Conservation (phyloP, 371 early-diverging fungal genomes). For the Rhizomucor pusillus region DNA sequence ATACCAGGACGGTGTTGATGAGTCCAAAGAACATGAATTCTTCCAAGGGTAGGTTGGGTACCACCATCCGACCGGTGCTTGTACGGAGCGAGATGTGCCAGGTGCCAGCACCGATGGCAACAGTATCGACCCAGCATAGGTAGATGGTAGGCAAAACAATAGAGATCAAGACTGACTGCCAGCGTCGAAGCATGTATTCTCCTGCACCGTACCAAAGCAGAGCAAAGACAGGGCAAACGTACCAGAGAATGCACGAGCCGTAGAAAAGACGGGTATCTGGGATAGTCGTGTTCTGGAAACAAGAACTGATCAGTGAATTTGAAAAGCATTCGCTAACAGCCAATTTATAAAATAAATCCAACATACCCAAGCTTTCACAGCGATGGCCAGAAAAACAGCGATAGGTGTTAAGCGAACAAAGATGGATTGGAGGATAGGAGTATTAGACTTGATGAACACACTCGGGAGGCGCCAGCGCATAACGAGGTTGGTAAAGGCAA, state of each 20-base stretch:
- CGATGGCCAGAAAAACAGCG: slow-evolving; percentile 23
- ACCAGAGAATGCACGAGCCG: slow-evolving; percentile 53
- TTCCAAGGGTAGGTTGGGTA: slow-evolving; percentile 54
- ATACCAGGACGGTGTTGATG: slow-evolving; percentile 56
- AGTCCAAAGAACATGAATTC: slow-evolving; percentile 60
- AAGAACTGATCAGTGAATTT: neutral
- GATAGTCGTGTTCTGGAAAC: slow-evolving; percentile 24
- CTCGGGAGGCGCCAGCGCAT: slow-evolving; percentile 47
- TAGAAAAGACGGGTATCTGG: slow-evolving; percentile 52
- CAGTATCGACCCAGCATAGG: slow-evolving; percentile 52
- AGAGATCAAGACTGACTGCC: slow-evolving; percentile 20
- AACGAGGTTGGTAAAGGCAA: slow-evolving; percentile 37
- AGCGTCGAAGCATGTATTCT: slow-evolving; percentile 48
- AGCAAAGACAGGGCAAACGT: slow-evolving; percentile 52
- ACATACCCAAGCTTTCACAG: slow-evolving; percentile 42
- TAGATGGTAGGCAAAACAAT: slow-evolving; percentile 47
- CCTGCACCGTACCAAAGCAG: slow-evolving; percentile 57
- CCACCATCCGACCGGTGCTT: slow-evolving; percentile 47
- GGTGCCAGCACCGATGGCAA: slow-evolving; percentile 51
- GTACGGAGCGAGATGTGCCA: slow-evolving; percentile 54
- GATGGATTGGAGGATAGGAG: slow-evolving; percentile 20
- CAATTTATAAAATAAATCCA: neutral
- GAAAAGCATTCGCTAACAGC: neutral
- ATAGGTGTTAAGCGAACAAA: slow-evolving; percentile 35
- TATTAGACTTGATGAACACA: slow-evolving; percentile 28